Conservation (phyloP, 208 protist species). For the Endotrypanum monterogeii region DNA sequence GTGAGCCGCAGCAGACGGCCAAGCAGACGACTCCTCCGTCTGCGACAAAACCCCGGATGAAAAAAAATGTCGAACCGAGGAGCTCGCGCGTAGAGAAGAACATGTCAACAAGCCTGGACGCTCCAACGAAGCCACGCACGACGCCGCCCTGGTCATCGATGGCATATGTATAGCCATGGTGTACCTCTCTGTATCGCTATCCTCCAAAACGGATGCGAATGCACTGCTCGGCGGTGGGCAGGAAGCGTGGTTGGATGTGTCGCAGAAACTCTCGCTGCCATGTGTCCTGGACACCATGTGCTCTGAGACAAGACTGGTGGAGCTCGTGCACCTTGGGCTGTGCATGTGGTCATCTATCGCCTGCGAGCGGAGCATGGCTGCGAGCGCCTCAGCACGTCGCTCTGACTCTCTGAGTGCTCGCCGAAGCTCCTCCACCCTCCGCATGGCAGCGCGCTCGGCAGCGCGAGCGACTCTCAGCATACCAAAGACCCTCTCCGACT, state of each 20-base stretch:
- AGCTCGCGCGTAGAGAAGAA: not conserved
- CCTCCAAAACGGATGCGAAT: conserved; percentile 8
- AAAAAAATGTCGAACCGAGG: not conserved
- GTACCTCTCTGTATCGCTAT: not conserved
- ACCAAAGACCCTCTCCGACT: conserved; percentile 18
- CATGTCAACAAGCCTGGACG: not conserved
- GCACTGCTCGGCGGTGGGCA: conserved; percentile 6
- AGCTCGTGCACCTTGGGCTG: not conserved
- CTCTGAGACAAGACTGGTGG: not conserved
- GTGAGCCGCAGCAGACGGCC: not conserved
- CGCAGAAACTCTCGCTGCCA: not conserved
- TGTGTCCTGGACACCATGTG: not conserved
- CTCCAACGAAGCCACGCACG: conserved; percentile 2
- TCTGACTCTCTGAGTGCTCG: conserved; percentile 17
- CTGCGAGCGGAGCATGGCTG: not conserved
- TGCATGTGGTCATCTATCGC: not conserved
- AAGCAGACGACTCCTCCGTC: not conserved
- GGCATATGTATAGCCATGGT: not conserved
- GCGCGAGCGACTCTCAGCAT: conserved; percentile 26
- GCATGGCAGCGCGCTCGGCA: conserved; percentile 28
- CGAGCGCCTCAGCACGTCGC: conserved; percentile 1
- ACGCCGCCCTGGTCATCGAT: not conserved
- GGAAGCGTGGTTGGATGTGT: not conserved
- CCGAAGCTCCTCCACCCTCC: conserved; percentile 18
- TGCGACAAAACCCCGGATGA: not conserved